Base-by-base conservation (phyloP, 495 filamentous ascomycete genomes). In the Friedmanniomyces endolithicus region DNA sequence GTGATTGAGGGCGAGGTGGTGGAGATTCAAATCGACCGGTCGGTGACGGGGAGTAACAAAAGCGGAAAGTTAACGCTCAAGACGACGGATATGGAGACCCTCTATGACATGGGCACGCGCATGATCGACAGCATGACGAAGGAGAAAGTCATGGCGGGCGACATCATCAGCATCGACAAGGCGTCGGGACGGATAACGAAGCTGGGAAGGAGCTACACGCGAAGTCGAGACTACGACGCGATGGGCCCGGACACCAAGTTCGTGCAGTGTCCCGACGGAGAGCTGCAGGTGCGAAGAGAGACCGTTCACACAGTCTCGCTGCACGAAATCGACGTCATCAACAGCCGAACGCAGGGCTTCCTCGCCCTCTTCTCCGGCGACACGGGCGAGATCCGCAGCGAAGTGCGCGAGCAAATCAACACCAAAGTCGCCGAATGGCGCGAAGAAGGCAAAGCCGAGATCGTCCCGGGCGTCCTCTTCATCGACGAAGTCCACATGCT, bases 401-500 rank as follows among this genome's bases (percentile, higher is more conserved):
- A 99, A 69, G 88, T 97, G 53, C 81, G 92, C 33, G 90, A 96
- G 62, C 94, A 99, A 72, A 99, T 99, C 74, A 94, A 99, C 71
- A 94, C 85, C 58, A 97, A 97, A 70, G 88, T 97, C 0, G 89
- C 79, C 1, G 94, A 97, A 69, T 99, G 94, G 92, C 95, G 94
- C 67, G 94, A 97, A 68, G 92, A 97, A 68, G 94, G 94, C 70
- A 97, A 97, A 66, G 92, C 92, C 12, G 88, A 92, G 72, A 96
- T 99, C 20, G 90, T 97, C 1, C 92, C 92, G 0, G 92, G 92
- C 47, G 92, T 99, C 19, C 74, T 99, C 11, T 99, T 99, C 74
- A 94, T 99, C 62, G 92, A 99, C 63, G 92, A 99, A 71, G 90
- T 99, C 1, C 92, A 99, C 74, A 97, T 97, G 92, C 84, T 99